Base-by-base conservation (phyloP, 75 land plant species). In the Cupressus sempervirens region DNA sequence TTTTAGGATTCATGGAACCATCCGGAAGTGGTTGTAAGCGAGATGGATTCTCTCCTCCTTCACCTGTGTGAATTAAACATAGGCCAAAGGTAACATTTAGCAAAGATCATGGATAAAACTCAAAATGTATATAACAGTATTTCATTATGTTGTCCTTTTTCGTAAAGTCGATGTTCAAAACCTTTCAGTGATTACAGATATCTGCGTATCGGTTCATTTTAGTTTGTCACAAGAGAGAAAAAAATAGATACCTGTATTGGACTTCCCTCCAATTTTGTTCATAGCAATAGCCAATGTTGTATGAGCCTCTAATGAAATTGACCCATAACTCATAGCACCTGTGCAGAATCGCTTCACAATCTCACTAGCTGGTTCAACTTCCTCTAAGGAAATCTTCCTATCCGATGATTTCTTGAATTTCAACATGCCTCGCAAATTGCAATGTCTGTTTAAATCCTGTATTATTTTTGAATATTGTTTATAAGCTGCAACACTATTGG, bases 301-400 rank as follows among this genome's bases (percentile, higher is more conserved):
- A 85, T 98, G 99, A 35, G 97, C 91, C 86, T 98, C 99, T 87
- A 98, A 84, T 29, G 99, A 98, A 82, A 98, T 98, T 68, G 99
- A 98, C 32, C 99, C 99, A 91, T 98, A 98, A 85, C 99, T 98
- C 99, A 98, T 98, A 34, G 99, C 99, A 26, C 99, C 99, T 52
- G 99, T 98, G 80, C 97, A 95, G 81, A 98, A 98, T 10, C 99
- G 90, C 86, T 98, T 98, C 14, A 96, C 99, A 86, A 98, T 98
- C 86, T 98, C 99, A 82, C 95, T 92, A 20, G 99, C 99, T 54
- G 99, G 99, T 88, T 98, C 99, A 43, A 98, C 99, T 88, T 98
- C 97, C 76, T 98, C 99, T 82, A 98, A 83, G 2, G 99, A 89
- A 82, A 96, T 86, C 53, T 88, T 88, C 67, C 75, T 75, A 4